These are phyloP conservation scores for Trametes polyzona DNA, from an alignment of 1,284 basidiomycete genomes.

Conservation along the genomic window DNA sequence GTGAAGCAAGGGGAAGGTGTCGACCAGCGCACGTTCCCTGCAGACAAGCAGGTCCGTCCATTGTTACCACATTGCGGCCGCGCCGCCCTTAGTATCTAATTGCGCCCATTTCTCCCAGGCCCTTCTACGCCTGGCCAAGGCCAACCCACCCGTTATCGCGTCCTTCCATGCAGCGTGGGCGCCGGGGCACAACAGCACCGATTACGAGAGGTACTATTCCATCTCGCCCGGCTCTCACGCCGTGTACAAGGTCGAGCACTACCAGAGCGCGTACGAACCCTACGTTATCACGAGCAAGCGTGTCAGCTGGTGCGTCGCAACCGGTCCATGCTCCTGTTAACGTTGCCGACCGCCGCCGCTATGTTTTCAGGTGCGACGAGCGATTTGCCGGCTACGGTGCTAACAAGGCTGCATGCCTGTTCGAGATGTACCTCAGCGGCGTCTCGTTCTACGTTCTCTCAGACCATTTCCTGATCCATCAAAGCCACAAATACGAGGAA, in stretches of 20 bases:
- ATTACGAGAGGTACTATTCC: conserved; percentile 72
- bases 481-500: conserved; percentile 83
- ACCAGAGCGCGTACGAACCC: conserved; percentile 83
- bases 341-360: conserved; percentile 8
- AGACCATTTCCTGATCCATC: conserved; percentile 87
- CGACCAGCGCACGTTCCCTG: conserved; percentile 62
- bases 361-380: conserved; percentile 73
- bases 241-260: conserved; percentile 73
- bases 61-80: neutral
- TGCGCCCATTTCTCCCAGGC: conserved; percentile 40
- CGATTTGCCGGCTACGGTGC: conserved; percentile 87
- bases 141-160: conserved; percentile 49
- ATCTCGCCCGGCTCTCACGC: conserved; percentile 57
- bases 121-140: conserved; percentile 58
- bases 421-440: conserved; percentile 66
- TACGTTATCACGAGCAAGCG: conserved; percentile 82
- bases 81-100: conserved; percentile 1
- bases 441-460: conserved; percentile 80
- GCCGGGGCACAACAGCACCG: conserved; percentile 79
- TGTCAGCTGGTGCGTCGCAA: conserved; percentile 61
- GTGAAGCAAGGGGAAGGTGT: conserved; percentile 61
- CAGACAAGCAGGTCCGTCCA: conserved; percentile 58
- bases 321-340: neutral
- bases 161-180: conserved; percentile 82
- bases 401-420: conserved; percentile 71